phyloP scores from a whole-genome alignment of 805 yeast species.

The Kregervanrija delftensis region DNA sequence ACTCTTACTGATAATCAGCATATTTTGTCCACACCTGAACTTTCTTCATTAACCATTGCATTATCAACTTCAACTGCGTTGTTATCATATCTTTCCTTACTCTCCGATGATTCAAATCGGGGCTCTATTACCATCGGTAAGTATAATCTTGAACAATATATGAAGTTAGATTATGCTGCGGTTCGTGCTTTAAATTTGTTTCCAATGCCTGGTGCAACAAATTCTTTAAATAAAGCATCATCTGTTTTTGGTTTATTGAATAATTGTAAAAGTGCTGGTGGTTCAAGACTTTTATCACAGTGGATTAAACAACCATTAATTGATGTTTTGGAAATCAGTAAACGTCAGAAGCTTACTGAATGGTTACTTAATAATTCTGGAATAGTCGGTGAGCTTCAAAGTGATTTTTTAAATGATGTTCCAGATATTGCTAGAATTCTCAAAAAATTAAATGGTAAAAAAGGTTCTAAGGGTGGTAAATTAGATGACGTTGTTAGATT shows the following conservation, averaged over 20 bases:
- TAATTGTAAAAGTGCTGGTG: constrained; percentile 85
- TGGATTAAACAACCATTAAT: constrained; percentile 97
- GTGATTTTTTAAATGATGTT: constrained; percentile 58
- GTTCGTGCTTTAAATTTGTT: constrained; percentile 81
- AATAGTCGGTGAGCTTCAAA: constrained; percentile 57
- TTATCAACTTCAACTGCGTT: constrained; percentile 63
- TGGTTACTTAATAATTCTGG: constrained; percentile 63
- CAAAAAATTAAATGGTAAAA: constrained; percentile 49
- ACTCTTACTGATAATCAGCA: constrained; percentile 57
- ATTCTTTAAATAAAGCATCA: constrained; percentile 36
- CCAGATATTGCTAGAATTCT: constrained; percentile 79
- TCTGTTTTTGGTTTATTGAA: constrained; percentile 81
- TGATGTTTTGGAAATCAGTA: constrained; percentile 46
- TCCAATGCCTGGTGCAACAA: constrained; percentile 42
- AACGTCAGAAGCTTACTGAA: constrained; percentile 73
- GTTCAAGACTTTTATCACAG: constrained; percentile 77
- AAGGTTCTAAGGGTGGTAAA: constrained; percentile 37
- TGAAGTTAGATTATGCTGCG: constrained; percentile 90
- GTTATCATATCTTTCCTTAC: constrained; percentile 57
- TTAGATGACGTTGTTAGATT: constrained; percentile 86
- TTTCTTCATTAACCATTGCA: constrained; percentile 43
- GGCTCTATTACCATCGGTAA: constrained; percentile 52
- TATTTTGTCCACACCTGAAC: constrained; percentile 48
- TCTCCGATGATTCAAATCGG: constrained; percentile 47
- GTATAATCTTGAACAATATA: constrained; percentile 70